These are phyloP conservation scores for Phytophthora sojae DNA, from an alignment of 352 stramenopile genomes.

Conservation along the genomic window DNA sequence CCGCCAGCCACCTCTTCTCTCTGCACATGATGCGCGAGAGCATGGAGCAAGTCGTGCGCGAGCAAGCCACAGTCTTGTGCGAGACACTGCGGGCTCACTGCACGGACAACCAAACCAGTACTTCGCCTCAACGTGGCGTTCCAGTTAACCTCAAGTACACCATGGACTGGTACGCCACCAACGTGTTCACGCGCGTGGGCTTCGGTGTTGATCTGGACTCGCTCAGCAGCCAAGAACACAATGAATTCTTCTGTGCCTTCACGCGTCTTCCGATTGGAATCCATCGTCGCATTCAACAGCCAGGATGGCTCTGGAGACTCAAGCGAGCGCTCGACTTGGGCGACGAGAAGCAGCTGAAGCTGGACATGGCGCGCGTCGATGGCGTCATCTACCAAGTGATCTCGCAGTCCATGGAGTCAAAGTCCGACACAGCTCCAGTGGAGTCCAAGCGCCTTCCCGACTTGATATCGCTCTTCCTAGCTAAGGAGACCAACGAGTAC, in stretches of 20 bases:
- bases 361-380: slow-evolving; percentile 46
- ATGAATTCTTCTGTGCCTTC: slow-evolving; percentile 45
- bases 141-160: slow-evolving; percentile 49
- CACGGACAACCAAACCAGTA: background rate
- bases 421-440: slow-evolving; percentile 10
- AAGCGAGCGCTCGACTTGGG: slow-evolving; percentile 37
- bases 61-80: slow-evolving; percentile 46
- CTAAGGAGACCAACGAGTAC: slow-evolving; percentile 46
- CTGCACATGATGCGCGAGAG: slow-evolving; percentile 61
- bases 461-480: slow-evolving; percentile 55
- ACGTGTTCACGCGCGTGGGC: slow-evolving; percentile 74
- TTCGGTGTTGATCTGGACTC: slow-evolving; percentile 66
- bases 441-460: slow-evolving; percentile 23
- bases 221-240: slow-evolving; percentile 34
- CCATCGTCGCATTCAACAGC: slow-evolving; percentile 58
- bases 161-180: slow-evolving; percentile 61
- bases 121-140: background rate
- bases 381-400: slow-evolving; percentile 56
- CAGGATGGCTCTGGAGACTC: slow-evolving; percentile 57
- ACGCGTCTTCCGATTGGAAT: slow-evolving; percentile 40
- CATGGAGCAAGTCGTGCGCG: slow-evolving; percentile 54
- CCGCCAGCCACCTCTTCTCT: slow-evolving; percentile 89
- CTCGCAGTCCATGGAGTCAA: slow-evolving; percentile 46
- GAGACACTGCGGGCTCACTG: slow-evolving; percentile 31
- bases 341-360: slow-evolving; percentile 45